These are phyloP conservation scores for Nicotiana rustica DNA, from an alignment of 305 asterid genomes.

Conservation along the genomic window DNA sequence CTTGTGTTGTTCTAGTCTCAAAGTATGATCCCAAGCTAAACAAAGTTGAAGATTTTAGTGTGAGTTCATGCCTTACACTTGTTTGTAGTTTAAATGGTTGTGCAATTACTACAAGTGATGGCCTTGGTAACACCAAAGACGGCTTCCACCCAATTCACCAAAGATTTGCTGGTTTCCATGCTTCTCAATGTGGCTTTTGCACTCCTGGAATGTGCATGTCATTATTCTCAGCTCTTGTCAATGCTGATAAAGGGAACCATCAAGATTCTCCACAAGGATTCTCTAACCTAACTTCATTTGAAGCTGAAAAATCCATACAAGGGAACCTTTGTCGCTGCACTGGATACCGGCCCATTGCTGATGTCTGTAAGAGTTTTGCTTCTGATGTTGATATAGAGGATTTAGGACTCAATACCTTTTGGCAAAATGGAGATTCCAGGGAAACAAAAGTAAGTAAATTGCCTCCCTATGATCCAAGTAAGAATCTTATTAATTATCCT, in stretches of 20 bases:
- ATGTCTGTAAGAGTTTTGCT: slow-evolving; percentile 83
- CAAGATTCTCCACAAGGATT: slow-evolving; percentile 56
- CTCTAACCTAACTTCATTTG: slow-evolving; percentile 66
- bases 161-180: slow-evolving; percentile 84
- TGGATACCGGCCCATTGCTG: slow-evolving; percentile 85
- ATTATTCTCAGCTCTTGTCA: slow-evolving; percentile 66
- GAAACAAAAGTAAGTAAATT: slow-evolving; percentile 49
- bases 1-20: slow-evolving; percentile 75
- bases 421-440: slow-evolving; percentile 58
- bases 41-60: slow-evolving; percentile 52
- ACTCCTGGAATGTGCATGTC: slow-evolving; percentile 94
- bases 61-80: slow-evolving; percentile 79
- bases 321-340: slow-evolving; percentile 90
- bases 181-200: slow-evolving; percentile 91
- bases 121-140: slow-evolving; percentile 73
- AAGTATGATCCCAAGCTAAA: slow-evolving; percentile 55
- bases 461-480: slow-evolving; percentile 54
- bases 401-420: slow-evolving; percentile 71
- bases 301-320: slow-evolving; percentile 69
- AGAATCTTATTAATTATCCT: slow-evolving; percentile 45
- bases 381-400: slow-evolving; percentile 80
- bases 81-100: slow-evolving; percentile 73
- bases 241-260: slow-evolving; percentile 54
- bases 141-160: slow-evolving; percentile 85
- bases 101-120: slow-evolving; percentile 76